Base-by-base conservation (phyloP, 2,329 filamentous ascomycete species). In the Chlorencoelia australis region DNA sequence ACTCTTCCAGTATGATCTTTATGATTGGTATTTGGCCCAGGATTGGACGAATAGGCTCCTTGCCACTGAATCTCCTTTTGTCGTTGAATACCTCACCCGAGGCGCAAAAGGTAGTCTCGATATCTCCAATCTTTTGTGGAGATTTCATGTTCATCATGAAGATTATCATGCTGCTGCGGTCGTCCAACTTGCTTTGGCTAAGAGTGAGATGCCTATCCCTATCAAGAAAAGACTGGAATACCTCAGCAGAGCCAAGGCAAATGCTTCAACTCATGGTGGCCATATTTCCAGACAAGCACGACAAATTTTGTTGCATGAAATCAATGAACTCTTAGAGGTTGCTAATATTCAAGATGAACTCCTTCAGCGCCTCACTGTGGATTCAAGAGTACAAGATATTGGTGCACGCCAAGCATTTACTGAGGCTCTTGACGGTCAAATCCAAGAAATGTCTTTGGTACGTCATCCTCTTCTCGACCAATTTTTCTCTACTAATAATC, bases 281-380 rank as follows among this genome's bases (percentile, higher is more conserved):
- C 83, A 85, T 17, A 71, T 93, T 45, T 76, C 79, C 47, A 73
- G 85, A 33, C 83, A 89, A 53, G 75, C 80, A 42, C 82, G 91
- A 56, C 91, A 95, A 58, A 71, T 87, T 41, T 68, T 96, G 18
- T 74, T 89, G 39, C 84, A 94, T 50, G 79, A 86, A 44, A 82
- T 95, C 16, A 79, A 79, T 3, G 87, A 91, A 48, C 68, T 93
- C 29, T 75, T 98, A 7, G 91, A 98, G 51, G 76, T 96, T 33
- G 89, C 88, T 10, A 89, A 91, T 53, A 91, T 98, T 35, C 91
- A 98, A 58, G 85, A 94, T 54, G 91, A 98, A 51, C 62, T 96
- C 27, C 60, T 96, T 16, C 81, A 87, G 55, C 73, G 85, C 30
- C 65, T 98, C 35, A 75, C 71, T 54, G 70, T 71, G 7, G 91